phyloP scores from a whole-genome alignment of 805 yeast genomes.

The Schwanniomyces pseudopolymorphus region DNA sequence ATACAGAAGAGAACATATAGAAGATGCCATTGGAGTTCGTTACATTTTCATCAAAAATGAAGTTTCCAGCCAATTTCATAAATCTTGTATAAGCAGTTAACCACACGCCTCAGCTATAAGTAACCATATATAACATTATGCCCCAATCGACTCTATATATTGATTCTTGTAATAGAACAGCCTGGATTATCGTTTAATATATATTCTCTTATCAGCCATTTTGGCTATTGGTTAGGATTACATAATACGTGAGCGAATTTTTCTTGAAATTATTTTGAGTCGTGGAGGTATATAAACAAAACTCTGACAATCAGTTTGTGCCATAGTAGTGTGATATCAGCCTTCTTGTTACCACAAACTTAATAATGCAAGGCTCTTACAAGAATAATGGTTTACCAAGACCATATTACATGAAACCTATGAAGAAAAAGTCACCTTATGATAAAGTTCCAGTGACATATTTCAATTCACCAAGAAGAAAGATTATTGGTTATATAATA shows the following conservation, averaged over 20 bases:
- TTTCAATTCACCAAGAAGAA: conserved; percentile 38
- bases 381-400: conserved; percentile 43
- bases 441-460: conserved; percentile 28
- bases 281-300: not conserved
- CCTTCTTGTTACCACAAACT: not conserved
- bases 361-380: conserved; percentile 43
- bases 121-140: too few relatives aligned
- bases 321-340: not conserved
- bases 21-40: too few relatives aligned
- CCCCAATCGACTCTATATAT: too few relatives aligned
- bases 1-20: too few relatives aligned
- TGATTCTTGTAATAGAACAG: too few relatives aligned
- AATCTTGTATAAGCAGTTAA: too few relatives aligned
- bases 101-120: too few relatives aligned
- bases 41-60: too few relatives aligned
- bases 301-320: too few relatives aligned
- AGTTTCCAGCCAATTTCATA: too few relatives aligned
- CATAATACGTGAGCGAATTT: not conserved
- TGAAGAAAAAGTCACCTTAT: conserved; percentile 35
- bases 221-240: not conserved
- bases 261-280: not conserved
- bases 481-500: conserved; percentile 36
- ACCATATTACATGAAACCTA: conserved; percentile 47
- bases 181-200: too few relatives aligned
- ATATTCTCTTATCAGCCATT: not conserved